Percentiles rank a stretch among this genome's conserved stretches.
Evolutionary conservation across 305 asterid species (phyloP).

Genomic region (Striga hermonthica): DNA sequence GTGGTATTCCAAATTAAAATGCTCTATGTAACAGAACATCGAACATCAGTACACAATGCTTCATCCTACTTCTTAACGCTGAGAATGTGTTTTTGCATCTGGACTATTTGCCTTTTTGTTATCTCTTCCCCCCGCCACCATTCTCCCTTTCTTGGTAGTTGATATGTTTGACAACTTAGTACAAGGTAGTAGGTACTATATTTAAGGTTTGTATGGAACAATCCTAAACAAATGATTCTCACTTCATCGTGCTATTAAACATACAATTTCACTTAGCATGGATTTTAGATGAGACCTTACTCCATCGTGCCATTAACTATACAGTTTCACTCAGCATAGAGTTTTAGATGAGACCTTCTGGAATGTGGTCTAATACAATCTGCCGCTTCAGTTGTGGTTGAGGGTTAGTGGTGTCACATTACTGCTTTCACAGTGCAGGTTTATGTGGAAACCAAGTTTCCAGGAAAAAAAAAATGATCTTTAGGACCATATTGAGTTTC

Average conservation of each 20-base stretch:
- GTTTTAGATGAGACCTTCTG: neutral
- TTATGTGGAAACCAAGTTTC: neutral
- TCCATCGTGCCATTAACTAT: neutral
- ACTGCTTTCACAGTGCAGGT: neutral
- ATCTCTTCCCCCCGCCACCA: neutral
- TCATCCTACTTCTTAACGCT: too few relatives aligned
- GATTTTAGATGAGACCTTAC: neutral
- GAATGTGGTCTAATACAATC: too few relatives aligned
- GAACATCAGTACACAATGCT: neutral
- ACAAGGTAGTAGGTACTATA: neutral
- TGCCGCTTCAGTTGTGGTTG: constrained; percentile 2
- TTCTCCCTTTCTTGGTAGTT: neutral
- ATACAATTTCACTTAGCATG: neutral
- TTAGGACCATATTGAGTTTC: neutral
- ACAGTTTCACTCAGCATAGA: neutral
- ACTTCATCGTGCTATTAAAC: neutral
- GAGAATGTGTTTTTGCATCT: neutral
- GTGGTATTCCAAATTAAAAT: neutral
- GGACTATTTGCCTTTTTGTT: constrained; percentile 3
- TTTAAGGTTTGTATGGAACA: neutral
- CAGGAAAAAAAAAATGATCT: neutral
- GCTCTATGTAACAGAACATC: neutral
- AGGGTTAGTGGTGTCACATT: constrained; percentile 3
- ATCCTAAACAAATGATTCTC: neutral
- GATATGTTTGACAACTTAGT: neutral